A percentile compares a stretch with the other conserved stretches of the same genome.
phyloP scores from a whole-genome alignment of 208 protist genomes.

The Trypanosoma melophagium region DNA sequence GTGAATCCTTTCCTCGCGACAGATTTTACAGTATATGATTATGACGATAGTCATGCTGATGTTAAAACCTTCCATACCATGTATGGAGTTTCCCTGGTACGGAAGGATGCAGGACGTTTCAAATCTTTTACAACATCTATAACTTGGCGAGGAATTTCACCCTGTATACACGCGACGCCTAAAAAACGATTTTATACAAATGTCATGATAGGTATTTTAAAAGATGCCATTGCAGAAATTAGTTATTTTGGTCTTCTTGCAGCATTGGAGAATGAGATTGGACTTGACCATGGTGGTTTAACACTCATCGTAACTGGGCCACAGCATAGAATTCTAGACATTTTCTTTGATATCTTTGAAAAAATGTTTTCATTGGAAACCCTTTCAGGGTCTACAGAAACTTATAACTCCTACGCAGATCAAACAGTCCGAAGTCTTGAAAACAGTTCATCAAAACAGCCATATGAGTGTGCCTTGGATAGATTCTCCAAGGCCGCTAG shows the following conservation, averaged over 20 bases:
- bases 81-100: slow-evolving; percentile 51
- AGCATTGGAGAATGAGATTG: slow-evolving; percentile 48
- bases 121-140: slow-evolving; percentile 66
- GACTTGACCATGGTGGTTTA: slow-evolving; percentile 31
- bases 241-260: slow-evolving; percentile 71
- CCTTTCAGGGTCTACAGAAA: slow-evolving; percentile 35
- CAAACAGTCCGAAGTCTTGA: slow-evolving; percentile 29
- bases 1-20: slow-evolving; percentile 73
- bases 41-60: slow-evolving; percentile 9
- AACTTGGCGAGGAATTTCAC: slow-evolving; percentile 43
- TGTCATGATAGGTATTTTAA: slow-evolving; percentile 55
- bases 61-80: slow-evolving; percentile 28
- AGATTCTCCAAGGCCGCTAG: slow-evolving; percentile 30
- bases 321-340: slow-evolving; percentile 43
- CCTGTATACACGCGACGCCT: slow-evolving; percentile 44
- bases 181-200: slow-evolving; percentile 55
- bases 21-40: slow-evolving; percentile 57
- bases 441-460: slow-evolving; percentile 37
- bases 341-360: slow-evolving; percentile 46
- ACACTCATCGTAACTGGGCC: slow-evolving; percentile 53
- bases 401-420: slow-evolving; percentile 54
- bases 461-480: slow-evolving; percentile 40
- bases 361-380: slow-evolving; percentile 24
- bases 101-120: slow-evolving; percentile 41
- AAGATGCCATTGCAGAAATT: slow-evolving; percentile 45